Percentiles rank a stretch among this genome's conserved stretches.
Conservation (phyloP, 345 rosid species). For the Capsella bursapastoris region DNA sequence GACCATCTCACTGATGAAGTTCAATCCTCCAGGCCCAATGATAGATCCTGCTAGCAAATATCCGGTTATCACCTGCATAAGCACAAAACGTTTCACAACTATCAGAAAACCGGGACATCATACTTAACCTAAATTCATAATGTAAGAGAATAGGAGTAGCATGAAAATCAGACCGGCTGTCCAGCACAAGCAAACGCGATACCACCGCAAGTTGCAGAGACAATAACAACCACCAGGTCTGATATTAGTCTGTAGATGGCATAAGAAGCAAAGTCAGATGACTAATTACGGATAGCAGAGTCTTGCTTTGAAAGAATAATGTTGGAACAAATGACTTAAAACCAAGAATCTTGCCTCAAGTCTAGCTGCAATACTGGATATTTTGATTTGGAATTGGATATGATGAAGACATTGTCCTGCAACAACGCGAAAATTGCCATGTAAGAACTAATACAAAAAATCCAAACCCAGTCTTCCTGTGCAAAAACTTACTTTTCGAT, state of each 20-base stretch:
- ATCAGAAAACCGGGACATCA: constrained; percentile 16
- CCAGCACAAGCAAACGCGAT: constrained; percentile 99
- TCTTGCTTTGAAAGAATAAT: constrained; percentile 23
- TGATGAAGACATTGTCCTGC: constrained; percentile 97
- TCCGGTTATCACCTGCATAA: constrained; percentile 83
- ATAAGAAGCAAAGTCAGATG: constrained; percentile 30
- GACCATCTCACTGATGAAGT: constrained; percentile 92
- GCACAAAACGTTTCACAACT: constrained; percentile 14
- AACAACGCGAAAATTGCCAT: constrained; percentile 33
- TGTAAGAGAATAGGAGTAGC: constrained; percentile 20
- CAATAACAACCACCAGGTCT: constrained; percentile 91
- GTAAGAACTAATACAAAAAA: constrained; percentile 21
- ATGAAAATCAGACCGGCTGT: constrained; percentile 72
- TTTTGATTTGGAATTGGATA: constrained; percentile 91
- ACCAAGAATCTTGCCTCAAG: constrained; percentile 57
- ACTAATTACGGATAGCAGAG: background rate
- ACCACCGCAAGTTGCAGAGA: constrained; percentile 98
- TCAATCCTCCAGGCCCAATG: constrained; percentile 93
- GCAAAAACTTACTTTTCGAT: constrained; percentile 64
- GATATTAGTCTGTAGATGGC: constrained; percentile 77
- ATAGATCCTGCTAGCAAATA: constrained; percentile 90
- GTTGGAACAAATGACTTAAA: background rate
- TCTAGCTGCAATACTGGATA: constrained; percentile 92
- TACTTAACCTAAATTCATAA: constrained; percentile 1
- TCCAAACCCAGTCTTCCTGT: background rate